Evolutionary conservation across 495 filamentous ascomycete species (phyloP), one percentile per base, ranked within the genome.

Genomic region (Poronia punctata): DNA sequence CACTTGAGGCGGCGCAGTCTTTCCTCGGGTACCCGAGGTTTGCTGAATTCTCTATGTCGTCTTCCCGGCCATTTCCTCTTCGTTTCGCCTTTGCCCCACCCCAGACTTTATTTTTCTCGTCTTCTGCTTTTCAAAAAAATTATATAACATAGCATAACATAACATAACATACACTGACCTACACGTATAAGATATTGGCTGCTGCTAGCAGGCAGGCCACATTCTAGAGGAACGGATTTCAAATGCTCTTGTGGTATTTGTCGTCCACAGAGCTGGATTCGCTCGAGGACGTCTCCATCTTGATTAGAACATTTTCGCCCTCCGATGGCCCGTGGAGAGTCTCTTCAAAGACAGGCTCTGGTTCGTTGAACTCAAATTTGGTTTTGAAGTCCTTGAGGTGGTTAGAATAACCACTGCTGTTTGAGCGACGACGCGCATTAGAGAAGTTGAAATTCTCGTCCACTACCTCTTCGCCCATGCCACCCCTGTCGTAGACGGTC

Each of bases 361-460:
- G 73, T 50, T 77, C 78, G 50, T 79, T 76, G 65, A 98, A 81
- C 73, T 88, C 78, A 43, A 95, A 86, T 76, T 88, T 88, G 59
- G 83, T 80, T 75, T 92, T 94, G 80, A 98, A 96, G 73, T 98
- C 90, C 78, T 96, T 95, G 51, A 87, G 81, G 76, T 90, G 93
- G 75, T 95, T 95, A 46, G 83, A 77, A 45, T 82, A 71, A 40
- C 76, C 74, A 66, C 82, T 89, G 65, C 82, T 89, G 67, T 95
- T 96, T 57, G 86, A 90, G 51, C 84, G 89, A 62, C 90, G 90
- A 47, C 90, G 87, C 25, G 86, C 72, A 53, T 95, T 93, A 67
- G 72, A 72, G 40, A 90, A 76, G 54, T 80, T 88, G 68, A 86
- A 93, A 18, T 70, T 67, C 47, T 81, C 80, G 53, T 93, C 86